Evolutionary conservation across 768 basidiomycete species (phyloP).

Genomic region (Lentinula edodes): DNA sequence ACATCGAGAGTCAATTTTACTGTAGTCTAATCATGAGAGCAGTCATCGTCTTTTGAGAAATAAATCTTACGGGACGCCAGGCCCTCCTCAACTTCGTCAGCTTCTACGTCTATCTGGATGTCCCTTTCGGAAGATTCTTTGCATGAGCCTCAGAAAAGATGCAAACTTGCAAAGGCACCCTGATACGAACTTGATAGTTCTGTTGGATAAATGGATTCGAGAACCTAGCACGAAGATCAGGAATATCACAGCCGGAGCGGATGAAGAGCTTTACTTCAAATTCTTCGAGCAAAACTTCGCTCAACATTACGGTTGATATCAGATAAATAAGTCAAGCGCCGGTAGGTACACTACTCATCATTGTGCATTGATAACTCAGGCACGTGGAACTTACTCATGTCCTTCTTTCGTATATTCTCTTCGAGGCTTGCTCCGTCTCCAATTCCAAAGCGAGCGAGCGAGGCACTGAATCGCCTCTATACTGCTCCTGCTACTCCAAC

Average conservation of each 20-base stretch:
- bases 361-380: too few relatives aligned
- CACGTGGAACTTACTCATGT: background rate
- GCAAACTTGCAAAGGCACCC: constrained; percentile 22
- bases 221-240: constrained; percentile 45
- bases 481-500: background rate
- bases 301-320: constrained; percentile 41
- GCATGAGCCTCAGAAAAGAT: constrained; percentile 40
- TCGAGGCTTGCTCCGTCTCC: background rate
- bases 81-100: constrained; percentile 69
- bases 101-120: constrained; percentile 82
- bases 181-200: constrained; percentile 81
- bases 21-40: constrained; percentile 25
- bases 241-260: constrained; percentile 1
- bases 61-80: constrained; percentile 46
- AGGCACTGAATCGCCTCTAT: background rate
- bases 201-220: constrained; percentile 94
- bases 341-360: too few relatives aligned
- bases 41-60: constrained; percentile 9
- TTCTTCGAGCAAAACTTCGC: constrained; percentile 76
- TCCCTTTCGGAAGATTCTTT: constrained; percentile 83
- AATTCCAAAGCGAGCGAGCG: background rate
- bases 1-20: constrained; percentile 73
- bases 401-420: background rate
- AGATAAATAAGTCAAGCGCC: background rate
- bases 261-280: constrained; percentile 60